Base-by-base conservation (phyloP, 2,329 filamentous ascomycete genomes). In the Aureobasidium sp. region DNA sequence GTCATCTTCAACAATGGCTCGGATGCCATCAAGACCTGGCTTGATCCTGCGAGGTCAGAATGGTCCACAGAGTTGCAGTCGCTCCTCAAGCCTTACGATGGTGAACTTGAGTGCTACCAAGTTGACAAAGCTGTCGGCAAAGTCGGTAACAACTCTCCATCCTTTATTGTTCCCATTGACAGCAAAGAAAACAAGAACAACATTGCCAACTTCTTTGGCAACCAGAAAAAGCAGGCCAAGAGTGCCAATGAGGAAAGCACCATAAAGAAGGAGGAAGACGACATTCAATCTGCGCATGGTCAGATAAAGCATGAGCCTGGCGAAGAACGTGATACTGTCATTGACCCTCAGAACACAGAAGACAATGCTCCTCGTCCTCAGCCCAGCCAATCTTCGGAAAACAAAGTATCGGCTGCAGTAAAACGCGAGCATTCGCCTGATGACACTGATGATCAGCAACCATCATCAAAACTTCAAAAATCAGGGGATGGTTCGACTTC, bases 61-160 rank as follows among this genome's bases (percentile, higher is more conserved):
- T 97, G 94, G 93, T 87, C 84, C 2, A 81, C 80, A 57, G 88
- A 94, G 61, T 78, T 97, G 32, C 92, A 97, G 72, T 79, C 79
- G 0, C 76, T 96, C 0, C 77, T 97, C n/a, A 87, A 84, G 70
- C 92, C 94, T 0, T 96, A 86, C 66, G 76, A 84, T 5, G 90
- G 89, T 5, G 87, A 90, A 61, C 77, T 99, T 9, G 90, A 95
- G 61, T 86, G 89, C 59, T 97, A 96, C 71, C 86, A 88, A 0
- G 94, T 99, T 2, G 86, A 82, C 68, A 89, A 90, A 72, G 92
- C 94, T 4, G 93, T 97, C 0, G 92, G 92, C 0, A 97, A 96
- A 76, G 92, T 96, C 0, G 92, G 93, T 6, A 96, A 96, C 68
- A 89, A 96, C 73, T 95, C 89, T 24, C 86, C 90, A 0, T 83